These are phyloP conservation scores for Atalantia buxifolia DNA, from an alignment of 345 rosid genomes.

Conservation along the genomic window DNA sequence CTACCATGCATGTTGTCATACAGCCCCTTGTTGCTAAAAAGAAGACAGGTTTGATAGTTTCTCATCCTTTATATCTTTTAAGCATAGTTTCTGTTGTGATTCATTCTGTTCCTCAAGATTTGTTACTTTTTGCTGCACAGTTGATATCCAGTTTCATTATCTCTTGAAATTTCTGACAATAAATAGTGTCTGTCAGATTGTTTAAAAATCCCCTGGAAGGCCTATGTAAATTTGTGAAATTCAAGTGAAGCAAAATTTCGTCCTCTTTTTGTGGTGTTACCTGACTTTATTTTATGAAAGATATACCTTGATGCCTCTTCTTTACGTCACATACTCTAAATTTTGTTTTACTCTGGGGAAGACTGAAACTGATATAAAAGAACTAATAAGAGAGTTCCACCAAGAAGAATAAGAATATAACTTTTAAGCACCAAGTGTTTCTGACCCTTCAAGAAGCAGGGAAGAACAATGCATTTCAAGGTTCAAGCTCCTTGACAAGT, in stretches of 20 bases:
- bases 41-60: conserved; percentile 29
- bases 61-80: neutral
- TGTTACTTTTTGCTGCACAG: neutral
- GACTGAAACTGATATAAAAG: neutral
- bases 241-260: neutral
- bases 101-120: neutral
- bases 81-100: neutral
- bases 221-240: neutral
- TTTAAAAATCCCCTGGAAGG: neutral
- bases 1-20: conserved; percentile 40
- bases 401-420: neutral
- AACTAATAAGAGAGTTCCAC: neutral
- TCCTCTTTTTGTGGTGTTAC: neutral
- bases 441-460: neutral
- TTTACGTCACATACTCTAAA: too few relatives aligned
- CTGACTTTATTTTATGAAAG: neutral
- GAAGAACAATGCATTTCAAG: neutral
- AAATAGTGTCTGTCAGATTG: neutral
- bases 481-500: neutral
- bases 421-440: neutral
- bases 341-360: too few relatives aligned
- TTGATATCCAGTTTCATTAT: neutral
- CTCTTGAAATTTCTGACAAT: neutral
- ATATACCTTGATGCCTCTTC: too few relatives aligned
- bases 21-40: conserved; percentile 31